Conservation (phyloP, 306 rosid genomes). For the Rubus parviflorus region DNA sequence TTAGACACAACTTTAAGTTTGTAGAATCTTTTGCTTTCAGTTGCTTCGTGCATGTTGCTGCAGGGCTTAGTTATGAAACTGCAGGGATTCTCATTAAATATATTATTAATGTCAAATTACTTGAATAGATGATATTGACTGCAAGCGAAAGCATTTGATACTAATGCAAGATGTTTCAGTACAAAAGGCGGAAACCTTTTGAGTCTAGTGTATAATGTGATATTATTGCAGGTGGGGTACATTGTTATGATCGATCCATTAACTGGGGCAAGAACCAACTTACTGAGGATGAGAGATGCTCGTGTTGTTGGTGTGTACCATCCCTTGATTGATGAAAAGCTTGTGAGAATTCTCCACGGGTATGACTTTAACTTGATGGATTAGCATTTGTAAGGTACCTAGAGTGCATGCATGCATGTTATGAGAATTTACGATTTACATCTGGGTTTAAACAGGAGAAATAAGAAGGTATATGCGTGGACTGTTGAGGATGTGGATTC, state of each 20-base stretch:
- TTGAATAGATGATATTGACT: neutral
- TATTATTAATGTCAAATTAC: neutral
- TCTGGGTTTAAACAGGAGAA: slow-evolving; percentile 51
- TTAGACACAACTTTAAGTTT: neutral
- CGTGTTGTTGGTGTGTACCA: slow-evolving; percentile 85
- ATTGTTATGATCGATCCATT: slow-evolving; percentile 78
- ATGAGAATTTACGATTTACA: slow-evolving; percentile 14
- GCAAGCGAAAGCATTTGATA: neutral
- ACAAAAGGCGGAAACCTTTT: neutral
- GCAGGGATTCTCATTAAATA: neutral
- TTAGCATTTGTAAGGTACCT: neutral
- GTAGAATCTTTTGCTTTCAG: neutral
- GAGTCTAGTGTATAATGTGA: neutral
- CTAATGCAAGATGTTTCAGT: neutral
- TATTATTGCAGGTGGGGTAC: slow-evolving; percentile 74
- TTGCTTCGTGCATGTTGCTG: neutral
- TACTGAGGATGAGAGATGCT: slow-evolving; percentile 81
- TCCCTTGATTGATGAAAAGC: slow-evolving; percentile 74
- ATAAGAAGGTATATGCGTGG: slow-evolving; percentile 83
- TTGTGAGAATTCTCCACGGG: slow-evolving; percentile 68
- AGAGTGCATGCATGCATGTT: neutral
- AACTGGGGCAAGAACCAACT: slow-evolving; percentile 55
- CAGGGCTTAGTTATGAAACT: neutral
- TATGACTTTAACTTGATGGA: slow-evolving; percentile 30
- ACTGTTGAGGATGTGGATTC: slow-evolving; percentile 78